Evolutionary conservation across 2,329 filamentous ascomycete species (phyloP), one percentile per base, ranked within the genome.

Genomic region (Fusarium sambucinum): DNA sequence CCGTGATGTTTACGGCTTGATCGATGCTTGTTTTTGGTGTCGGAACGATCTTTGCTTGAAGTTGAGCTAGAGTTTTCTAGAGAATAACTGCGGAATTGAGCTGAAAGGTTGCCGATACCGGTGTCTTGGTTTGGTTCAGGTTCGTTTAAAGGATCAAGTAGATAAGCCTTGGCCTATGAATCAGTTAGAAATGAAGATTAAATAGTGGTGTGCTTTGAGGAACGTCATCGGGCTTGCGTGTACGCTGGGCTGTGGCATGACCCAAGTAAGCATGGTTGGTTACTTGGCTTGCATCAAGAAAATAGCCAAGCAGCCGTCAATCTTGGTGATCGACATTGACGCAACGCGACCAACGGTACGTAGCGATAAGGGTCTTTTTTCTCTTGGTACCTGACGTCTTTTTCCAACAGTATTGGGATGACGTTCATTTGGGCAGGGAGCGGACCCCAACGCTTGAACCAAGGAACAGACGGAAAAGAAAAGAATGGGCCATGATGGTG

Each of bases 101-200:
- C 62, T n/a, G 71, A 61, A 41, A 74, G 66, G 45, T 48, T 69
- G 55, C 68, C 66, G 41, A 73, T 56, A 10, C 90, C 89, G 47
- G 87, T 90, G 75, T 91, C 88, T 65, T 90, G 86, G 63, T 83
- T 87, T 16, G 90, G 90, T 65, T 92, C 88, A 12, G 89, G 89
- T 23, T 85, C 89, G 71, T 83, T 88, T 65, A 93, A 81, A 68
- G 91, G 91, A 71, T 91, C 89, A 68, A 93, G 86, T 44, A 93
- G 82, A 74, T 90, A 89, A 73, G 87, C 85, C 54, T 84, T 82
- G 42, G 90, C 89, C 90, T 92, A 74, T 60, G 46, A 44, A 55
- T 30, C 21, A 48, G 59, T 63, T 41, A 55, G 54, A 53, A 13
- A 25, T 35, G 19, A 25, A 17, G 27, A 37, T 25, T 35, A 48